Evolutionary conservation across 129 eudicot genomes (phyloP).

Genomic region (Sambucus nigra): DNA sequence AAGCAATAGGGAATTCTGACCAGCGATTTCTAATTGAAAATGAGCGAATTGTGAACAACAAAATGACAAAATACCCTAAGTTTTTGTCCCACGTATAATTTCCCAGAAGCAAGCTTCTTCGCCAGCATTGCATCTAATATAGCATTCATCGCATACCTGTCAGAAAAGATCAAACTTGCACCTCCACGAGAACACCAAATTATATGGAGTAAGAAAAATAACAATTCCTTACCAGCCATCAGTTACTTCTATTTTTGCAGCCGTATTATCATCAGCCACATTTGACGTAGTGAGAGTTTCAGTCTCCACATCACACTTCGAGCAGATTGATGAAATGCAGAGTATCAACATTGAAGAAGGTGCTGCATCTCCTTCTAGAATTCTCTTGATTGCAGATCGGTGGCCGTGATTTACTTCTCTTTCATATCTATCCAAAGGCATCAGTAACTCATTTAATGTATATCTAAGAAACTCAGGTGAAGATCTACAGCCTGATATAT

Average conservation of each 20-base stretch:
- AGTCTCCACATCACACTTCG: conserved; percentile 18
- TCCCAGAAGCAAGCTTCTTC: conserved; percentile 49
- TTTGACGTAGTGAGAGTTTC: conserved; percentile 23
- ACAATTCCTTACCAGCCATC: conserved; percentile 75
- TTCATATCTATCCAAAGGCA: conserved; percentile 52
- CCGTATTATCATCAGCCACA: conserved; percentile 18
- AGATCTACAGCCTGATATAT: conserved; percentile 1
- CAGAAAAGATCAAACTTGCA: conserved; percentile 7
- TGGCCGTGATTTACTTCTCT: conserved; percentile 89
- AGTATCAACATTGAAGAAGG: conserved; percentile 78
- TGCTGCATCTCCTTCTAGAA: conserved; percentile 84
- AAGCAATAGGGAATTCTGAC: conserved; percentile 12
- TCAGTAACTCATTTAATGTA: conserved; percentile 3
- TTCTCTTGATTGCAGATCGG: conserved; percentile 77
- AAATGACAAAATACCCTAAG: conserved; percentile 40
- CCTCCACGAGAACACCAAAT: conserved; percentile 6
- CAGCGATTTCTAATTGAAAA: conserved; percentile 4
- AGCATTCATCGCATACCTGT: conserved; percentile 73
- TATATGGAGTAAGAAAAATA: conserved; percentile 4
- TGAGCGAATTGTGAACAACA: conserved; percentile 1
- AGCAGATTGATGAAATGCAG: conserved; percentile 64
- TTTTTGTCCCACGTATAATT: conserved; percentile 87
- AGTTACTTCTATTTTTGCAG: conserved; percentile 57
- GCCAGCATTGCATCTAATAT: conserved; percentile 61
- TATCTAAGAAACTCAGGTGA: background rate